These are phyloP conservation scores for Irpex lacteus DNA, from an alignment of 1,284 basidiomycete genomes.

Conservation along the genomic window DNA sequence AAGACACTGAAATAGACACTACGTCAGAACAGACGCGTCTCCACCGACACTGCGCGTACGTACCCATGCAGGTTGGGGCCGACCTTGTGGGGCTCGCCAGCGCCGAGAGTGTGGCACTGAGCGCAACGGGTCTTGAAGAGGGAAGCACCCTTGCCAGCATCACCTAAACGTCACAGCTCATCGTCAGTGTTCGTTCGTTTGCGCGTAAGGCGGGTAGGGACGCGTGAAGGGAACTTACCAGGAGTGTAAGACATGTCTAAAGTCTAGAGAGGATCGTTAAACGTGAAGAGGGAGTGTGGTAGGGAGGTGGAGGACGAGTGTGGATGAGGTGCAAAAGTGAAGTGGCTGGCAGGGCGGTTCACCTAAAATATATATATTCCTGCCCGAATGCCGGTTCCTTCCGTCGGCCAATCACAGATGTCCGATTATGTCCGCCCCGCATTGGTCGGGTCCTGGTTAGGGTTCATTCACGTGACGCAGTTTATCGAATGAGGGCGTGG, in stretches of 20 bases:
- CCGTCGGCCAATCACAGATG: conserved; percentile 23
- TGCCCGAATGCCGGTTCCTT: conserved; percentile 18
- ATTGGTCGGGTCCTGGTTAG: conserved; percentile 18
- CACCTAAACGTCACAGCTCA: conserved; percentile 54
- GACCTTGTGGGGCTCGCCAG: conserved; percentile 85
- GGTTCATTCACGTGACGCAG: conserved; percentile 11
- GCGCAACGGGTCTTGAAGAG: conserved; percentile 97
- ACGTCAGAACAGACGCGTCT: conserved; percentile 13
- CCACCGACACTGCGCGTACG: conserved; percentile 27
- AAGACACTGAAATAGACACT: conserved; percentile 48
- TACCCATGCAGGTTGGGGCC: conserved; percentile 95
- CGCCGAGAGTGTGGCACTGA: conserved; percentile 92
- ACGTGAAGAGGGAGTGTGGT: conserved; percentile 20
- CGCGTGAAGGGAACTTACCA: conserved; percentile 21
- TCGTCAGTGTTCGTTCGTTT: background rate
- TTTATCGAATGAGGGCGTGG: conserved; percentile 20
- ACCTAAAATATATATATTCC: conserved; percentile 24
- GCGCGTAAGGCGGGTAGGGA: conserved; percentile 5
- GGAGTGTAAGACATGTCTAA: conserved; percentile 35
- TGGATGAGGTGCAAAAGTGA: conserved; percentile 13
- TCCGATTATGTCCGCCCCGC: conserved; percentile 24
- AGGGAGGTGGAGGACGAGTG: conserved; percentile 16
- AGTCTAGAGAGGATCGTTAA: conserved; percentile 23
- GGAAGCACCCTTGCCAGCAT: conserved; percentile 83
- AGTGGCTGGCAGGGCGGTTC: conserved; percentile 15